Conservation (phyloP, 23 red algal genomes). For the Chondrus crispus region DNA sequence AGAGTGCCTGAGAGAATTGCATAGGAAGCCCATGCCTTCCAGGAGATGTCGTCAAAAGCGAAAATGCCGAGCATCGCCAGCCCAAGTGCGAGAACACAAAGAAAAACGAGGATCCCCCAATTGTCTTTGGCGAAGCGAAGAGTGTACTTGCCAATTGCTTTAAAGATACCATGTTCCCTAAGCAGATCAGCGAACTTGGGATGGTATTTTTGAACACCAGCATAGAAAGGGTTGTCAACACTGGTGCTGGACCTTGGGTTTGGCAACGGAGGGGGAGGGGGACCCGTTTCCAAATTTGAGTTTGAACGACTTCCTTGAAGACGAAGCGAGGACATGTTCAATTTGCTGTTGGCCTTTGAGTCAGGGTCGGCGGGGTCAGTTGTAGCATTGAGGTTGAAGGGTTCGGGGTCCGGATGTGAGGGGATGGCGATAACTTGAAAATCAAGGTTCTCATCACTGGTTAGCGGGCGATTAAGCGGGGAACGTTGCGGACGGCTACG, state of each 20-base stretch:
- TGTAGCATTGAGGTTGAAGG: background rate
- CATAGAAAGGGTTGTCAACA: slow-evolving; percentile 54
- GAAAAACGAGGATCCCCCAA: slow-evolving; percentile 72
- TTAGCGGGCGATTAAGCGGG: background rate
- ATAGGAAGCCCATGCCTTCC: slow-evolving; percentile 83
- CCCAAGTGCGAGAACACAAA: slow-evolving; percentile 36
- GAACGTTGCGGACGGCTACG: background rate
- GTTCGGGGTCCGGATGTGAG: slow-evolving; percentile 10
- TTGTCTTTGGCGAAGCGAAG: slow-evolving; percentile 41
- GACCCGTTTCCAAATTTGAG: background rate
- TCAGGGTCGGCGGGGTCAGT: background rate
- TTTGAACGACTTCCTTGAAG: background rate
- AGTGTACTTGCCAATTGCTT: background rate
- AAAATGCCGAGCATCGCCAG: slow-evolving; percentile 72
- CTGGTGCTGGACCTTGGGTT: slow-evolving; percentile 61
- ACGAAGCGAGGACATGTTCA: background rate
- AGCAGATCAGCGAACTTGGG: slow-evolving; percentile 56
- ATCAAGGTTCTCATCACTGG: slow-evolving; percentile 37
- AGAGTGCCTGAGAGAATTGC: slow-evolving; percentile 62
- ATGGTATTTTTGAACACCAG: slow-evolving; percentile 27
- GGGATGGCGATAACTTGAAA: slow-evolving; percentile 64
- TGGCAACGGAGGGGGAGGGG: slow-evolving; percentile 35
- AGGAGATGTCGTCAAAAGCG: slow-evolving; percentile 67
- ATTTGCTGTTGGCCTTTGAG: background rate
- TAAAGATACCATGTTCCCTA: slow-evolving; percentile 24